phyloP scores from a whole-genome alignment of 495 filamentous ascomycete genomes.

The Aspergillus sclerotioniger region DNA sequence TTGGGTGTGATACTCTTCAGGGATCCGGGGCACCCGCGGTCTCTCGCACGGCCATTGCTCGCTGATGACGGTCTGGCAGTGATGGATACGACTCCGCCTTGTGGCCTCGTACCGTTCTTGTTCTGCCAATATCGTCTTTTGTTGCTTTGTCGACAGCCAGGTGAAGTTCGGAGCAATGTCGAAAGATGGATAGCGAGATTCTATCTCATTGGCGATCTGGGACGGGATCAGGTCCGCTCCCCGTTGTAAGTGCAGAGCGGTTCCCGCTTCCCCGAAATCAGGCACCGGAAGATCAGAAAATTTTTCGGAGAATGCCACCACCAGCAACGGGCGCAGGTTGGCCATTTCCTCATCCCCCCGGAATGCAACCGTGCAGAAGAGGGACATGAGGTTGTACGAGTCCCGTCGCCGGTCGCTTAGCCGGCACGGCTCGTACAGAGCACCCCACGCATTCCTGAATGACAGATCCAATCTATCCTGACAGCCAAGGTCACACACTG shows the following conservation, averaged over 20 bases:
- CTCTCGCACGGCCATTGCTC: slow-evolving; percentile 18
- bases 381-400: slow-evolving; percentile 16
- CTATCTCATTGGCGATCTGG: neutral
- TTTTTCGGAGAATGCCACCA: slow-evolving; percentile 13
- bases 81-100: neutral
- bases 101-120: slow-evolving; percentile 1
- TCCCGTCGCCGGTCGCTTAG: slow-evolving; percentile 6
- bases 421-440: slow-evolving; percentile 16
- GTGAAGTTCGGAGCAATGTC: too few relatives aligned
- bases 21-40: slow-evolving; percentile 1
- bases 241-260: neutral
- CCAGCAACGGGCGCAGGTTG: slow-evolving; percentile 8
- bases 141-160: too few relatives aligned
- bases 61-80: neutral
- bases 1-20: neutral
- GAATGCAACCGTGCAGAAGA: slow-evolving; percentile 15
- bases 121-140: neutral
- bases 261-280: too few relatives aligned
- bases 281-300: slow-evolving; percentile 11
- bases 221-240: neutral
- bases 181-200: too few relatives aligned
- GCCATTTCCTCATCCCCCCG: slow-evolving; percentile 2
- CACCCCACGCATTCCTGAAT: slow-evolving; percentile 15
- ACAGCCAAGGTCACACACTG: slow-evolving; percentile 3
- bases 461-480: slow-evolving; percentile 7